A percentile compares a stretch with the other conserved stretches of the same genome.
These are phyloP conservation scores for Bipolaris victoriae DNA, from an alignment of 2,329 filamentous ascomycete genomes.

Conservation along the genomic window DNA sequence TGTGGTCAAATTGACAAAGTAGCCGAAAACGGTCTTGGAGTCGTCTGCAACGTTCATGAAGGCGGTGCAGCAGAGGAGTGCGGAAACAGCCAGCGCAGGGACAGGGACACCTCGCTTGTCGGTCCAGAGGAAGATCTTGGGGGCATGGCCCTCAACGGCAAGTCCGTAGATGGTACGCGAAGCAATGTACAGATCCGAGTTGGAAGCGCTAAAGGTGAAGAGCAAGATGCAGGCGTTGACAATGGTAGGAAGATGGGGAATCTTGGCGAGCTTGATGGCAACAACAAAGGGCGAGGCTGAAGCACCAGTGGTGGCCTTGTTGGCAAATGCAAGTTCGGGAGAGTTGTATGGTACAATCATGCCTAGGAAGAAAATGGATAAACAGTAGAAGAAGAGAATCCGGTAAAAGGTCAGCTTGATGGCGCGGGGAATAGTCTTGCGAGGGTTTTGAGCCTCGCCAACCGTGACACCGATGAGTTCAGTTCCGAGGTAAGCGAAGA, in stretches of 20 bases:
- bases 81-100: slow-evolving; percentile 66
- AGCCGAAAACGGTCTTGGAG: slow-evolving; percentile 53
- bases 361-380: slow-evolving; percentile 75
- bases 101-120: slow-evolving; percentile 74
- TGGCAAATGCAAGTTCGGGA: slow-evolving; percentile 64
- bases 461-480: slow-evolving; percentile 80
- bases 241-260: slow-evolving; percentile 68
- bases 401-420: slow-evolving; percentile 84
- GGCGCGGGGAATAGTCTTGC: slow-evolving; percentile 75
- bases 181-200: slow-evolving; percentile 78
- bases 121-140: slow-evolving; percentile 72
- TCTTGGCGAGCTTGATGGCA: slow-evolving; percentile 69
- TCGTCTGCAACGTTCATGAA: slow-evolving; percentile 60
- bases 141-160: slow-evolving; percentile 73
- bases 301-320: slow-evolving; percentile 54
- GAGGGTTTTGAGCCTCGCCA: slow-evolving; percentile 79
- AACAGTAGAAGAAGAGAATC: slow-evolving; percentile 79
- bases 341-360: slow-evolving; percentile 79
- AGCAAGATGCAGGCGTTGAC: slow-evolving; percentile 76
- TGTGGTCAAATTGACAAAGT: slow-evolving; percentile 56
- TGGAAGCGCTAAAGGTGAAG: slow-evolving; percentile 78
- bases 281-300: slow-evolving; percentile 77
- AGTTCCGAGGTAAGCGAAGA: slow-evolving; percentile 75
- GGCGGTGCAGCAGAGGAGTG: slow-evolving; percentile 69
- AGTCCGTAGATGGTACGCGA: slow-evolving; percentile 76